phyloP scores from a whole-genome alignment of 345 rosid species.

The Corchorus olitorius region DNA sequence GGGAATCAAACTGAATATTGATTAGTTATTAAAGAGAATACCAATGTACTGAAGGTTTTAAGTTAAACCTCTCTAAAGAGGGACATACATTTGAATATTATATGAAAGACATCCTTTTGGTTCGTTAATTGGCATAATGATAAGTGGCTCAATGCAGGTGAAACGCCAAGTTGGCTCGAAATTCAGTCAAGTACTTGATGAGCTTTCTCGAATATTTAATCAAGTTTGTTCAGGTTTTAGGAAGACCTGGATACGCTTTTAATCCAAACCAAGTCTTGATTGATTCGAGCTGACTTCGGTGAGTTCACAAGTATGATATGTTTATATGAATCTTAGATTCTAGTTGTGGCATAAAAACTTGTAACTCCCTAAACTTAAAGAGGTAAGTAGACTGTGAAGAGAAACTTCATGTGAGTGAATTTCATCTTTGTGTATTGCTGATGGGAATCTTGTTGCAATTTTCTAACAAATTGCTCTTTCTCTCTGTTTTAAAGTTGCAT shows the following conservation, averaged over 20 bases:
- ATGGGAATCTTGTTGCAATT: neutral
- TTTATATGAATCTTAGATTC: conserved; percentile 2
- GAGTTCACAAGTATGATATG: conserved; percentile 31
- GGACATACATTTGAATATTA: neutral
- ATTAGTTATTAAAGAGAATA: neutral
- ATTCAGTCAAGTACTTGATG: conserved; percentile 55
- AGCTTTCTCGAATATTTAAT: conserved; percentile 41
- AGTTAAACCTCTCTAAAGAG: neutral
- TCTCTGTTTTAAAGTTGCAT: conserved; percentile 57
- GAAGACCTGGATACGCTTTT: conserved; percentile 60
- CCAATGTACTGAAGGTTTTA: neutral
- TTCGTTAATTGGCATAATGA: conserved; percentile 32
- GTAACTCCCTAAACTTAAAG: neutral
- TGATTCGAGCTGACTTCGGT: conserved; percentile 58
- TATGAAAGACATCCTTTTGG: neutral
- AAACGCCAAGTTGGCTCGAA: conserved; percentile 61
- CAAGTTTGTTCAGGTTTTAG: conserved; percentile 53
- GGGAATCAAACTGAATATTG: neutral
- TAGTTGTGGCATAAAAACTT: conserved; percentile 9
- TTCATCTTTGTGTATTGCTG: neutral
- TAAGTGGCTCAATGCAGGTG: conserved; percentile 56
- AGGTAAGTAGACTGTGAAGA: neutral
- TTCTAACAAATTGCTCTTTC: conserved; percentile 15
- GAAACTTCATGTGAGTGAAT: neutral
- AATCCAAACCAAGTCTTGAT: conserved; percentile 45